Evolutionary conservation across 2,329 filamentous ascomycete species (phyloP).

Genomic region (Claviceps lovelessii): DNA sequence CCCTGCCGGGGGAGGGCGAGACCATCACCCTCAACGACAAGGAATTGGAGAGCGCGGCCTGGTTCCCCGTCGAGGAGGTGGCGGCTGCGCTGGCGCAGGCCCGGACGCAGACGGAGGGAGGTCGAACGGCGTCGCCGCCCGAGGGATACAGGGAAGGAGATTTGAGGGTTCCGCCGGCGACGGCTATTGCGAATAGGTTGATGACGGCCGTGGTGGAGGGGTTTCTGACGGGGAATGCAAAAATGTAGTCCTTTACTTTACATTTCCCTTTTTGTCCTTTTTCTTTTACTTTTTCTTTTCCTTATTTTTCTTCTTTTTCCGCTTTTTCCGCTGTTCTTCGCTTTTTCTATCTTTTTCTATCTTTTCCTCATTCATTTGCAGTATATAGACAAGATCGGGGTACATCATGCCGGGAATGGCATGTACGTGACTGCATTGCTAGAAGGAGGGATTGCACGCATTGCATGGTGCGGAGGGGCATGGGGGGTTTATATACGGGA

Average conservation of each 20-base stretch:
- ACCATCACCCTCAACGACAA: slow-evolving; percentile 75
- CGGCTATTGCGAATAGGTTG: slow-evolving; percentile 85
- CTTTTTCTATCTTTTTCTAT: no score
- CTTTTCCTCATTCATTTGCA: no score
- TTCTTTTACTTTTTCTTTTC: no score
- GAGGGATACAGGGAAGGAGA: slow-evolving; percentile 60
- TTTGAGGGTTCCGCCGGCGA: slow-evolving; percentile 66
- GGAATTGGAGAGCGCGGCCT: slow-evolving; percentile 78
- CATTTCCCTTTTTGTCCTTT: neutral
- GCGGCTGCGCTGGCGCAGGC: slow-evolving; percentile 56
- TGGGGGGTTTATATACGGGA: no score
- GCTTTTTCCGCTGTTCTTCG: no score
- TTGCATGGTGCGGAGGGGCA: neutral
- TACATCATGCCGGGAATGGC: neutral
- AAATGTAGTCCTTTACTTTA: slow-evolving; percentile 21
- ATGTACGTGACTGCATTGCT: no score
- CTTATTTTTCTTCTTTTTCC: neutral
- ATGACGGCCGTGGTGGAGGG: slow-evolving; percentile 67
- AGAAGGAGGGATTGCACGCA: neutral
- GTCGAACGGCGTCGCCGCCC: slow-evolving; percentile 49
- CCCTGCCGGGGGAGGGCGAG: slow-evolving; percentile 57
- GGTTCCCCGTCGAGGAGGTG: slow-evolving; percentile 74
- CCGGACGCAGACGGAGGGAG: slow-evolving; percentile 44
- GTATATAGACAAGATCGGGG: neutral
- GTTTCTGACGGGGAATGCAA: slow-evolving; percentile 44